Percentiles rank a stretch among this genome's conserved stretches.
phyloP scores from a whole-genome alignment of 805 yeast species.

The Candida broadrunensis region DNA sequence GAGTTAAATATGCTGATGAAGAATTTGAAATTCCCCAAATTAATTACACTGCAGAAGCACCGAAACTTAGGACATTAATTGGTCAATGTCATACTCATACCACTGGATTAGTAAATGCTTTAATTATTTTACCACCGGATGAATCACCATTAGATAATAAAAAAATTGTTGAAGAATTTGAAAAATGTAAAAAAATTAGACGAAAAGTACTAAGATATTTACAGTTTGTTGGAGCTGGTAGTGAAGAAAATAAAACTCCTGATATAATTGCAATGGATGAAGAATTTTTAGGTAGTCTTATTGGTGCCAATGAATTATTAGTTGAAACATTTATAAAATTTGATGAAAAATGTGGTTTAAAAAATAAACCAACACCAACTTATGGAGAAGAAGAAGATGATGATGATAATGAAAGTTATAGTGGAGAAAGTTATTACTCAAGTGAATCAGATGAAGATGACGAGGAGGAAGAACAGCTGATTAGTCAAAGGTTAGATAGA shows the following conservation, averaged over 20 bases:
- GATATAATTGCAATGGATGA: constrained; percentile 49
- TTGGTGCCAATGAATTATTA: constrained; percentile 87
- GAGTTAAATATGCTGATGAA: constrained; percentile 38
- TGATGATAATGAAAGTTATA: constrained; percentile 18
- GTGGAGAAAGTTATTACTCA: constrained; percentile 38
- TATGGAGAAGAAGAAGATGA: constrained; percentile 22
- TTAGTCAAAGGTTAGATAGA: constrained; percentile 7
- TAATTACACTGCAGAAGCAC: constrained; percentile 66
- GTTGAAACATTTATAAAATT: constrained; percentile 68
- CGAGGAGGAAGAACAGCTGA: constrained; percentile 12
- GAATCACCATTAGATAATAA: constrained; percentile 62
- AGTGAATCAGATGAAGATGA: constrained; percentile 17
- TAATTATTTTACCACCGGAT: constrained; percentile 38
- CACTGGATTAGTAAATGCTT: constrained; percentile 58
- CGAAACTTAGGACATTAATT: constrained; percentile 63
- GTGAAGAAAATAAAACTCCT: constrained; percentile 21
- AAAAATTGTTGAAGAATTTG: constrained; percentile 62
- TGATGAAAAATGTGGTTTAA: constrained; percentile 51
- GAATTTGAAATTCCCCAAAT: constrained; percentile 65
- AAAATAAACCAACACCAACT: constrained; percentile 37
- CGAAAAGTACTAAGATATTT: constrained; percentile 76
- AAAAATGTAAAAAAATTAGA: constrained; percentile 71
- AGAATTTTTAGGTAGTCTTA: constrained; percentile 81
- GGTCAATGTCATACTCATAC: constrained; percentile 77
- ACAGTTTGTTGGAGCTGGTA: constrained; percentile 67